Evolutionary conservation across 768 basidiomycete genomes (phyloP), one percentile per base, ranked within the genome.

Genomic region (Lenzites betulinus): DNA sequence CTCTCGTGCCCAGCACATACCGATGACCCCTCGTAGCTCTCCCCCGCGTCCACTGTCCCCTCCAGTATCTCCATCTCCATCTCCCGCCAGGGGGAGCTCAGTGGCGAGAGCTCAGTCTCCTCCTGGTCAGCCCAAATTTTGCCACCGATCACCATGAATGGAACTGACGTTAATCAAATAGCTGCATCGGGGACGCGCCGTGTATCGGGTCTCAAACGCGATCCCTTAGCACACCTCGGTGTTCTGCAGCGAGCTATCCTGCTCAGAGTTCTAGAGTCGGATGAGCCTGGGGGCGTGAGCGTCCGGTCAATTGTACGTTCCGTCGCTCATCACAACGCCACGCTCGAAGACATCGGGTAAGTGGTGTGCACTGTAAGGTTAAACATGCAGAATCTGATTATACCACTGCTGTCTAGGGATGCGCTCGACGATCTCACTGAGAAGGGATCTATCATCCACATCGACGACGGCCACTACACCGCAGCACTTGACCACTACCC

Each of bases 391-490:
- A 25, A 11, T 9, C n/a, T 46, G 22, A 9, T 46, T 23, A 18
- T 13, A 15, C 38, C 38, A 39, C 7, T 36, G 35, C 7, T 13
- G 35, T 36, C 7, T 51, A 73, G 72, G 3, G 50, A 54, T 33
- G 70, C 65, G 11, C 51, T 73, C 20, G 66, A 72, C 15, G 33
- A 49, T 1, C 54, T 73, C 23, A 36, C 66, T 43, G 67, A 59
- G 26, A 55, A 35, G 50, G 63, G 62, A 1, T 60, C 58, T 35
- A 59, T 73, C 43, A 56, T 60, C 26, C 47, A 52, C 11, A 54
- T 59, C 11, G 65, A 67, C 46, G 23, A 43, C 9, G 13, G 46
- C 23, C 63, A 66, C 51, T 67, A 62, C 26, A 54, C 26, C 38
- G 13, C 47, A 16, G 57, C 53, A 35, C 54, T 47, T 0, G n/a